Percentiles rank a stretch among this genome's conserved stretches.
These are phyloP conservation scores for Erodium trifolium DNA, from an alignment of 441 rosid species.

Conservation along the genomic window DNA sequence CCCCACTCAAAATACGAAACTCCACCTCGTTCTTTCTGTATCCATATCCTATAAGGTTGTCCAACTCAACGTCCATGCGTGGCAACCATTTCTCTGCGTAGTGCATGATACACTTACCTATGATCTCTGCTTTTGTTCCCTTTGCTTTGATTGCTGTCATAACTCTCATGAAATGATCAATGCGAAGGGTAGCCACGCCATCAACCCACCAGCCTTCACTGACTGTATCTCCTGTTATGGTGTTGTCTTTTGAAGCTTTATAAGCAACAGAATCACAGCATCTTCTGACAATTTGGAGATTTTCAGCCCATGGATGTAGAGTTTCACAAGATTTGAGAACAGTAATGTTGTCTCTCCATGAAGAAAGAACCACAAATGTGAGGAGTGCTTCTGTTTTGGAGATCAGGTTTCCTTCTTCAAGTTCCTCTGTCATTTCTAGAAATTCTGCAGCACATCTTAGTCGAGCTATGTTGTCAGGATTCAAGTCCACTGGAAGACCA, in stretches of 20 bases:
- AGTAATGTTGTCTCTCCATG: slow-evolving; percentile 86
- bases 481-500: slow-evolving; percentile 83
- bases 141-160: slow-evolving; percentile 87
- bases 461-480: slow-evolving; percentile 75
- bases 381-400: slow-evolving; percentile 95
- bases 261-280: slow-evolving; percentile 95
- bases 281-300: slow-evolving; percentile 80
- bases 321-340: slow-evolving; percentile 79
- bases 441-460: slow-evolving; percentile 84
- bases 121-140: slow-evolving; percentile 73
- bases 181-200: slow-evolving; percentile 75
- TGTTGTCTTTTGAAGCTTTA: slow-evolving; percentile 90
- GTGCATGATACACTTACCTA: slow-evolving; percentile 73
- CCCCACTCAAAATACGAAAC: slow-evolving; percentile 36
- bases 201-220: slow-evolving; percentile 95
- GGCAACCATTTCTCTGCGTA: slow-evolving; percentile 86
- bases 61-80: slow-evolving; percentile 50
- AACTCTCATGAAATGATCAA: slow-evolving; percentile 81
- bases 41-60: slow-evolving; percentile 45
- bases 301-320: slow-evolving; percentile 93
- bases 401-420: slow-evolving; percentile 91
- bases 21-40: slow-evolving; percentile 45
- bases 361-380: slow-evolving; percentile 80
- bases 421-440: slow-evolving; percentile 94
- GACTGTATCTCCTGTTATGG: slow-evolving; percentile 76